These are phyloP conservation scores for Boletus fagicola DNA, from an alignment of 768 basidiomycete species.

Conservation along the genomic window DNA sequence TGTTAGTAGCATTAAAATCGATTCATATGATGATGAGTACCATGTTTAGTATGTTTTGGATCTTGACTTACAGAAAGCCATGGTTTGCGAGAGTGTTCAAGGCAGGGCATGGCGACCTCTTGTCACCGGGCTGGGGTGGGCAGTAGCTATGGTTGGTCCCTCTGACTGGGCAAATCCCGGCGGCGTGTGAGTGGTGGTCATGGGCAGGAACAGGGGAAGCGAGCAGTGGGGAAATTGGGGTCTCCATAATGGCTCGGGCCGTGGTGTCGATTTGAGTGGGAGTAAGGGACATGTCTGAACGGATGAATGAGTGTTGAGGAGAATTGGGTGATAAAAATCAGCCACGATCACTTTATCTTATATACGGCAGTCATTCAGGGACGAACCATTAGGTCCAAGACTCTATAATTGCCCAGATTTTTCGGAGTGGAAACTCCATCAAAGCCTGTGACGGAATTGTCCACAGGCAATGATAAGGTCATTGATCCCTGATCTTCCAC, in stretches of 20 bases:
- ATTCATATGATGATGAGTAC: not conserved
- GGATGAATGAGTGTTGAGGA: not conserved
- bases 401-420: not conserved
- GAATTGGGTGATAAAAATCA: not conserved
- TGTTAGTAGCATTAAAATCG: constrained; percentile 16
- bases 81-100: constrained; percentile 75
- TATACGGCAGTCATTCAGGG: not conserved
- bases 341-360: not conserved
- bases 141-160: constrained; percentile 40
- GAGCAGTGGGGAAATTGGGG: constrained; percentile 7
- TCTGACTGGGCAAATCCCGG: constrained; percentile 41
- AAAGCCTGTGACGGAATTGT: not conserved
- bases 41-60: not conserved
- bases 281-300: constrained; percentile 6
- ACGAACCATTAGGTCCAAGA: not conserved
- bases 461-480: not conserved
- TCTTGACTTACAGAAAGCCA: constrained; percentile 60
- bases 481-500: not conserved
- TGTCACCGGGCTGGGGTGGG: constrained; percentile 45
- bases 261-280: not conserved
- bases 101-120: constrained; percentile 69
- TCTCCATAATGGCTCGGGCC: not conserved
- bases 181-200: constrained; percentile 21
- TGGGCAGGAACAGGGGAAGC: constrained; percentile 16
- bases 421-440: not conserved